Base-by-base conservation (phyloP, 2,329 filamentous ascomycete genomes). In the Colletotrichum liaoningense region DNA sequence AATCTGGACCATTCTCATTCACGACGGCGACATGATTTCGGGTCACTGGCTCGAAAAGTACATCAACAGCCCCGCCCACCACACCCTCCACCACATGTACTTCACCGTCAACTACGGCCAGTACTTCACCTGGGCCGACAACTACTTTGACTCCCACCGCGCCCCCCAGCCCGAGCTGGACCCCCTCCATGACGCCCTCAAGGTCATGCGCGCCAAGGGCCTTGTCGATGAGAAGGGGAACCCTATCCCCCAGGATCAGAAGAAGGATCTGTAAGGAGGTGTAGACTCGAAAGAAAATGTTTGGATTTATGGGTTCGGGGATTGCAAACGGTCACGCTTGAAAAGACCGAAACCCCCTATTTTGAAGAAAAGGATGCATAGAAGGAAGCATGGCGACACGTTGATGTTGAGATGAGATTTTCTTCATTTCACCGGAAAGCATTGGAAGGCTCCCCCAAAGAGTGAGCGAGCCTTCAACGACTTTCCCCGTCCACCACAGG, bases 81-180 rank as follows among this genome's bases (percentile, higher is more conserved):
- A 87, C 80, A 86, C 84, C 4, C 80, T 86, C 38, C 85, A 87
- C 77, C 85, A 87, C 79, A 84, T 87, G 78, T 86, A 86, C 79
- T 87, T 87, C 77, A 87, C 83, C 73, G 83, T 84, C 83, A 86
- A 86, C 79, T 86, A 86, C 78, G 85, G 85, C 72, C 85, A 86
- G 78, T 86, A 86, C 78, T 86, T 86, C 74, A 86, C 85, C 73
- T 86, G 84, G 84, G 84, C 83, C 76, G 84, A 86, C 76, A 81
- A 64, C 78, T 85, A 83, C 77, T 86, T 84, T 74, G 80, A 81
- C 76, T 86, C 85, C 14, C 84, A 86, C 79, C 78, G 83, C 58
- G 79, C 82, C n/a, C 85, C 84, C n/a, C 78, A 80, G 57, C 84
- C 84, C 4, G 79, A 82, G 66, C 79, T 86, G 9, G 85, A 86